A percentile compares a stretch with the other conserved stretches of the same genome.
Conservation (phyloP, 495 filamentous ascomycete species). For the Friedmanniomyces endolithicus region DNA sequence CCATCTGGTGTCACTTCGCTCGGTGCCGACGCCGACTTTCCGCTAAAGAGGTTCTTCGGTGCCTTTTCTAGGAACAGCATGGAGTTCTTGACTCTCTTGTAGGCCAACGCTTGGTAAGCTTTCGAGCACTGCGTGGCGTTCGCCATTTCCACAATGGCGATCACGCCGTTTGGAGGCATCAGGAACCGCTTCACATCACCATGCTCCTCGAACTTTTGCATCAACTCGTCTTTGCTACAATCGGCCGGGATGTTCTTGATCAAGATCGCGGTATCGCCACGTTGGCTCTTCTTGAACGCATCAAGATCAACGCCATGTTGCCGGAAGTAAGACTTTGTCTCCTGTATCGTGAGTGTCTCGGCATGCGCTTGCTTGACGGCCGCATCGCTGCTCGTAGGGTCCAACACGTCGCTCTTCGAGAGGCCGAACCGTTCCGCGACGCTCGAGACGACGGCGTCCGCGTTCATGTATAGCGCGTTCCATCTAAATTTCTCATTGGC, state of each 20-base stretch:
- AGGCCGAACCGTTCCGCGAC: conserved; percentile 77
- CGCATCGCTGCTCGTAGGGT: conserved; percentile 85
- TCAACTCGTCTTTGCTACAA: conserved; percentile 55
- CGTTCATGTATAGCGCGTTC: conserved; percentile 97
- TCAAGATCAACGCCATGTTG: conserved; percentile 80
- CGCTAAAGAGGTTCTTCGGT: conserved; percentile 65
- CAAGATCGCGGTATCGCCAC: conserved; percentile 77
- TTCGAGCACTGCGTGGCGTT: conserved; percentile 62
- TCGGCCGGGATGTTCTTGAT: conserved; percentile 91
- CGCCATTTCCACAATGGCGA: conserved; percentile 81
- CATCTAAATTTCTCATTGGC: conserved; percentile 74
- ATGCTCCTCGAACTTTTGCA: conserved; percentile 53
- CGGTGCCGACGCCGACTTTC: not conserved
- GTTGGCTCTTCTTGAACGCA: conserved; percentile 68
- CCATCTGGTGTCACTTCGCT: conserved; percentile 20
- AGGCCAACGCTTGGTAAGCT: conserved; percentile 73
- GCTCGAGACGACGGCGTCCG: conserved; percentile 89
- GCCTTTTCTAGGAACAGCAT: conserved; percentile 90
- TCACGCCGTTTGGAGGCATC: conserved; percentile 84
- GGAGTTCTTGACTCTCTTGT: conserved; percentile 79
- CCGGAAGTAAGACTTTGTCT: conserved; percentile 82
- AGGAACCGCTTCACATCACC: conserved; percentile 65
- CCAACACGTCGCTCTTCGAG: conserved; percentile 76
- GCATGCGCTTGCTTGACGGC: conserved; percentile 94
- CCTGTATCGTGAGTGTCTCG: conserved; percentile 90